Conservation (phyloP, 73 alveolate species). For the Paramecium bursaria region DNA sequence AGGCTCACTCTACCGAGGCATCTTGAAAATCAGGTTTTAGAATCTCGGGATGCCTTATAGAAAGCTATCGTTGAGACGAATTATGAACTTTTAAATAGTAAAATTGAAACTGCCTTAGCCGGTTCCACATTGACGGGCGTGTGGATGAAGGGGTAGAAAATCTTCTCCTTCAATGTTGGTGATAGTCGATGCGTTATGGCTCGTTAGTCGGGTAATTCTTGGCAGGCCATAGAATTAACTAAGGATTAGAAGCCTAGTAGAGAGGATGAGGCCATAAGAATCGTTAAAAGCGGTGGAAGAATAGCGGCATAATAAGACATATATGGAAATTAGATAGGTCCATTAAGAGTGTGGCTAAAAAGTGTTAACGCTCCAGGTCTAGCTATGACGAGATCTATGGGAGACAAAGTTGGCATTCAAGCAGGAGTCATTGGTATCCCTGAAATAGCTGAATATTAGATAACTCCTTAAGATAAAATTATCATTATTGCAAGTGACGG, state of each 20-base stretch:
- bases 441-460: slow-evolving; percentile 72
- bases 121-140: slow-evolving; percentile 63
- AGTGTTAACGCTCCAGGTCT: slow-evolving; percentile 80
- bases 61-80: slow-evolving; percentile 17
- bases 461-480: slow-evolving; percentile 73
- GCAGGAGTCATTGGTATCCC: slow-evolving; percentile 80
- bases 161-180: slow-evolving; percentile 49
- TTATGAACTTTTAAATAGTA: slow-evolving; percentile 15
- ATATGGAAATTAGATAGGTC: slow-evolving; percentile 78
- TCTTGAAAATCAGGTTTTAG: slow-evolving; percentile 9
- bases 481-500: slow-evolving; percentile 81
- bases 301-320: slow-evolving; percentile 77
- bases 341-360: slow-evolving; percentile 78
- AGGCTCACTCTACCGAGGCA: slow-evolving; percentile 29
- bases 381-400: slow-evolving; percentile 83
- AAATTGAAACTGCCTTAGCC: slow-evolving; percentile 56
- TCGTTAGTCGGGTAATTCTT: slow-evolving; percentile 44
- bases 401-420: slow-evolving; percentile 77
- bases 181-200: slow-evolving; percentile 65
- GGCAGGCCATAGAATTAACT: slow-evolving; percentile 75
- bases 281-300: slow-evolving; percentile 77
- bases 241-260: slow-evolving; percentile 78
- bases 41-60: slow-evolving; percentile 8
- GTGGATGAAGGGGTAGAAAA: background rate
- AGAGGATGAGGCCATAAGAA: slow-evolving; percentile 80